Evolutionary conservation across 2,329 filamentous ascomycete species (phyloP).

Genomic region (Seiridium unicorne): DNA sequence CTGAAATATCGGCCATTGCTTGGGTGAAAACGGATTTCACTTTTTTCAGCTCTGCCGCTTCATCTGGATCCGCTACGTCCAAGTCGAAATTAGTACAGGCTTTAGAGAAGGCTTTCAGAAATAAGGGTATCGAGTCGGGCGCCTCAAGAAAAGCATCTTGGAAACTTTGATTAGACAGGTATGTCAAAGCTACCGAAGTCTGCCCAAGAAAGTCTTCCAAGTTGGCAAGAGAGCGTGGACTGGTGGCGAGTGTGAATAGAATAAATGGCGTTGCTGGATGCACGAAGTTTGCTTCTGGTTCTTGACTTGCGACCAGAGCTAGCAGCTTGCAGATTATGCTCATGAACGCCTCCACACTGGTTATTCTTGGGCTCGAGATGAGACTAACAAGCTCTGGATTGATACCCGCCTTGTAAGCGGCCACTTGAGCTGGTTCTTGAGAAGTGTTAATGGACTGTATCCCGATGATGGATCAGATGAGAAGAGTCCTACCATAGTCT

Average conservation of each 20-base stretch:
- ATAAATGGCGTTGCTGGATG: constrained; percentile 44
- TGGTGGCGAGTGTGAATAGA: constrained; percentile 49
- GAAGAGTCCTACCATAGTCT: constrained; percentile 54
- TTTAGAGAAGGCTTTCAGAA: constrained; percentile 48
- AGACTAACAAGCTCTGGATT: constrained; percentile 48
- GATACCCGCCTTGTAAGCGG: constrained; percentile 51
- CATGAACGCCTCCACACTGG: constrained; percentile 40
- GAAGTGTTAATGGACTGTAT: constrained; percentile 14
- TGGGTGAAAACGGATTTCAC: constrained; percentile 50
- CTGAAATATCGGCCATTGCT: constrained; percentile 49
- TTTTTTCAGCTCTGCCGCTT: constrained; percentile 43
- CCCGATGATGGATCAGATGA: not conserved
- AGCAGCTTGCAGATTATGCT: constrained; percentile 57
- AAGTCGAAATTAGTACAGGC: constrained; percentile 41
- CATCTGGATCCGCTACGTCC: constrained; percentile 45
- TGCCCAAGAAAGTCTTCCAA: constrained; percentile 54
- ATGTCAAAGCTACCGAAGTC: constrained; percentile 51
- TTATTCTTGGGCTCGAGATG: constrained; percentile 43
- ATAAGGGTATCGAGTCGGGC: constrained; percentile 34
- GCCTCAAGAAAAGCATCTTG: constrained; percentile 46
- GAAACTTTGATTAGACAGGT: constrained; percentile 52
- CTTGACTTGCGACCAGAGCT: constrained; percentile 50
- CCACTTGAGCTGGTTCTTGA: constrained; percentile 55
- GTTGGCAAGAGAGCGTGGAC: constrained; percentile 39
- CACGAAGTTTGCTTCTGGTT: constrained; percentile 44